These are phyloP conservation scores for Aspergillus coremiiformis DNA, from an alignment of 495 filamentous ascomycete genomes.

Conservation along the genomic window DNA sequence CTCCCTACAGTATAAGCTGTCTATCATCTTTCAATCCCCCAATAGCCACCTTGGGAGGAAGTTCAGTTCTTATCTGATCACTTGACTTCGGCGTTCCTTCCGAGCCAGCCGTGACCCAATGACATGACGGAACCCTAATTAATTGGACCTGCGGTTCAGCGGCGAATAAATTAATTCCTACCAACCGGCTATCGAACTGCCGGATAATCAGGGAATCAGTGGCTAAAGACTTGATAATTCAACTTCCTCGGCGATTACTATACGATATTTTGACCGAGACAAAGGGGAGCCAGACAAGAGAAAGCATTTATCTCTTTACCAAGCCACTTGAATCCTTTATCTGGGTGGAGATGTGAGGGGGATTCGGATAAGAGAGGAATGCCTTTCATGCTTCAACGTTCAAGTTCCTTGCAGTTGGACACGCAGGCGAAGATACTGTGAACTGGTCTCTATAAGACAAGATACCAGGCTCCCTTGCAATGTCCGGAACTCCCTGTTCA, in stretches of 20 bases:
- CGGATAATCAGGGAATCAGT: neutral
- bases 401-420: neutral
- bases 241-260: neutral
- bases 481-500: too few species aligned
- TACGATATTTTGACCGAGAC: neutral
- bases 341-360: neutral
- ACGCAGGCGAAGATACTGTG: too few species aligned
- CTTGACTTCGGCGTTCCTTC: neutral
- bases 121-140: neutral
- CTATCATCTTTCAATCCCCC: too few species aligned
- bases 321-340: neutral
- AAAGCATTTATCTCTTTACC: neutral
- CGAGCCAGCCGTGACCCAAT: neutral
- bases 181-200: neutral
- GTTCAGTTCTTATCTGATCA: too few species aligned
- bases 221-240: neutral
- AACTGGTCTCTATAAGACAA: too few species aligned
- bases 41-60: neutral
- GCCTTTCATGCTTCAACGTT: neutral
- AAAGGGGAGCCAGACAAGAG: neutral
- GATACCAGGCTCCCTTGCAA: too few species aligned
- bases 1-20: too few species aligned
- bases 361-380: neutral
- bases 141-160: neutral
- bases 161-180: neutral